phyloP scores from a whole-genome alignment of 768 basidiomycete genomes.

The Lactarius psammicola region DNA sequence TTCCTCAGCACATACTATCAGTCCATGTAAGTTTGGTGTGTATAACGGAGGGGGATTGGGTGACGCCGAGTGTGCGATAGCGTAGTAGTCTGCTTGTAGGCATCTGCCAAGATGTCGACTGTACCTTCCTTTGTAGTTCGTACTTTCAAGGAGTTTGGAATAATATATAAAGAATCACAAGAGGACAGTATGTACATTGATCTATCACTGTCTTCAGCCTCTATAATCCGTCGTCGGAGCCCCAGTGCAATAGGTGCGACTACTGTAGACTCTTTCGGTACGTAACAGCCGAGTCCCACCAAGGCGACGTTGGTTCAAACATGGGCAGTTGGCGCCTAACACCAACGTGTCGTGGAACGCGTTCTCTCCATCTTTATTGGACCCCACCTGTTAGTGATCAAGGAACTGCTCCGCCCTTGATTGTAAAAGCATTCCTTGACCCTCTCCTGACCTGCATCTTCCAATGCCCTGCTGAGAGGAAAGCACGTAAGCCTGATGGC shows the following conservation, averaged over 20 bases:
- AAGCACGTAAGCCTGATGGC: not conserved
- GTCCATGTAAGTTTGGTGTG: no score
- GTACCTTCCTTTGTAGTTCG: no score
- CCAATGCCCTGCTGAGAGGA: constrained; percentile 1
- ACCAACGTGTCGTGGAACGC: not conserved
- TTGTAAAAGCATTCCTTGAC: not conserved
- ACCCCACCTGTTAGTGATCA: not conserved
- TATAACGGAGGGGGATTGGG: no score
- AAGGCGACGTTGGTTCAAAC: not conserved
- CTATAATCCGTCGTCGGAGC: no score
- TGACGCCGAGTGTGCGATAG: no score
- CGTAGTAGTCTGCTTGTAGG: no score
- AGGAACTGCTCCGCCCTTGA: not conserved
- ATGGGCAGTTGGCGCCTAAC: not conserved
- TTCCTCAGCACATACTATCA: no score
- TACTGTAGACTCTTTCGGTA: not conserved
- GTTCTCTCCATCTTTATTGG: not conserved
- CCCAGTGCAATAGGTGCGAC: no score
- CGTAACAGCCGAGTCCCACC: not conserved
- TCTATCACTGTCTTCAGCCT: no score
- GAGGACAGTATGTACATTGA: not conserved
- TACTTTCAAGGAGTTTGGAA: no score
- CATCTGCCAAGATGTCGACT: no score
- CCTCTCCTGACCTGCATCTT: not conserved
- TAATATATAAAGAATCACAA: not conserved